Percentiles rank a stretch among this genome's conserved stretches.
phyloP scores from a whole-genome alignment of 2,329 filamentous ascomycete genomes.

The Beauveria caledonica region DNA sequence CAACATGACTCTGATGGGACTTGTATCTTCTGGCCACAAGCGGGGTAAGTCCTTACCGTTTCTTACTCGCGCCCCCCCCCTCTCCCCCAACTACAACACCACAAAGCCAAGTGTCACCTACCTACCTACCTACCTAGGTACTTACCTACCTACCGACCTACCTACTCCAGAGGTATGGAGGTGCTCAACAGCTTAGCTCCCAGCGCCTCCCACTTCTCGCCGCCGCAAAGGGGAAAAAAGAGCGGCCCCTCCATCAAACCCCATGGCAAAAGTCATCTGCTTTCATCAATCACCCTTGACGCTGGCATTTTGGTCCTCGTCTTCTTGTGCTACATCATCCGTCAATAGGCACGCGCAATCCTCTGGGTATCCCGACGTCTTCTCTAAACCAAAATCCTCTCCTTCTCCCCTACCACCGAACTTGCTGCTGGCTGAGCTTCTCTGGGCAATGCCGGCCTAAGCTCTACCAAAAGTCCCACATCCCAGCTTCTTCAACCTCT shows the following conservation, averaged over 20 bases:
- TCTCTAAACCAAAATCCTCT: neutral
- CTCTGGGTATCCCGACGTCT: neutral
- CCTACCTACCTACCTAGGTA: neutral
- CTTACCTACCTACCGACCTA: neutral
- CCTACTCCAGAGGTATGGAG: neutral
- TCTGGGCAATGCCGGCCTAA: neutral
- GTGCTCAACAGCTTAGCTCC: neutral
- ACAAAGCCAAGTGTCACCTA: neutral
- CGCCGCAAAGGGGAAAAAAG: neutral
- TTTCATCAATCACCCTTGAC: neutral
- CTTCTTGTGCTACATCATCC: neutral
- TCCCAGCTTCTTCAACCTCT: neutral
- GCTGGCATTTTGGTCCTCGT: neutral
- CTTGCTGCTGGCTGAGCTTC: neutral
- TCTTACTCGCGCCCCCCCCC: neutral
- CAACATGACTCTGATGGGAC: constrained; percentile 8
- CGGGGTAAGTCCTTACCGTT: neutral
- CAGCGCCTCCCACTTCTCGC: too few species aligned
- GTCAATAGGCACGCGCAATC: neutral
- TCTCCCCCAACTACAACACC: neutral
- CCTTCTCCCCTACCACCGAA: neutral
- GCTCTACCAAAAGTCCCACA: neutral
- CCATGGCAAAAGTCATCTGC: neutral
- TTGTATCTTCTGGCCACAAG: constrained; percentile 1
- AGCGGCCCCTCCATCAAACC: constrained; percentile 2